These are phyloP conservation scores for Fusarium anthophilum DNA, from an alignment of 2,329 filamentous ascomycete species.

Conservation along the genomic window DNA sequence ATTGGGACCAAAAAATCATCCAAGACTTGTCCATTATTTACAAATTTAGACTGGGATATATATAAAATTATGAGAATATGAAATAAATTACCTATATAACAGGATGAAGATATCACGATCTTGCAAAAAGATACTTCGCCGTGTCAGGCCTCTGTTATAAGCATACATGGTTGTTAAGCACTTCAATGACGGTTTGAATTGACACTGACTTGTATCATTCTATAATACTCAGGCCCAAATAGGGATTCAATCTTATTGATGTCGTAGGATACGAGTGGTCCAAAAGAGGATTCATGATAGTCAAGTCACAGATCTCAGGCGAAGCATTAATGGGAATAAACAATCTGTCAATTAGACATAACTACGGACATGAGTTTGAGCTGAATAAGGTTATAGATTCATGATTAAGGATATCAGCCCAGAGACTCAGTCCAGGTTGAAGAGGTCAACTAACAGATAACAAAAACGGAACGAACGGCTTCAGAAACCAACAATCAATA, in stretches of 20 bases:
- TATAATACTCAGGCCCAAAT: background rate
- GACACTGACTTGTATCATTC: background rate
- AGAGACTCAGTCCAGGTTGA: background rate
- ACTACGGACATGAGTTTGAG: background rate
- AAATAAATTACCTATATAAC: too few species aligned
- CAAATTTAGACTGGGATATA: background rate
- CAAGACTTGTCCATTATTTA: background rate
- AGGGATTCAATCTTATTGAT: background rate
- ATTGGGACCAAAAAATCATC: background rate
- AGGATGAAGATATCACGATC: background rate
- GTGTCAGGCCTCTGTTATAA: background rate
- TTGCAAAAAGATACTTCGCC: background rate
- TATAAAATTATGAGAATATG: background rate
- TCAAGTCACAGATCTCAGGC: background rate
- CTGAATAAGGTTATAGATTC: background rate
- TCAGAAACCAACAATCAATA: background rate
- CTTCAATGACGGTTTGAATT: background rate
- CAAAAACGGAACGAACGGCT: conserved; percentile 12
- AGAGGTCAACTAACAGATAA: background rate
- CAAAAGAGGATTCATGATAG: background rate
- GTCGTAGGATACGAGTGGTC: background rate
- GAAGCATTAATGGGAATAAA: background rate
- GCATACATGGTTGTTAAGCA: background rate
- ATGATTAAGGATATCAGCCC: background rate
- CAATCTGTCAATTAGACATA: background rate